Percentiles rank a stretch among this genome's conserved stretches.
These are phyloP conservation scores for Daldinia childiae DNA, from an alignment of 495 filamentous ascomycete species.

Conservation along the genomic window DNA sequence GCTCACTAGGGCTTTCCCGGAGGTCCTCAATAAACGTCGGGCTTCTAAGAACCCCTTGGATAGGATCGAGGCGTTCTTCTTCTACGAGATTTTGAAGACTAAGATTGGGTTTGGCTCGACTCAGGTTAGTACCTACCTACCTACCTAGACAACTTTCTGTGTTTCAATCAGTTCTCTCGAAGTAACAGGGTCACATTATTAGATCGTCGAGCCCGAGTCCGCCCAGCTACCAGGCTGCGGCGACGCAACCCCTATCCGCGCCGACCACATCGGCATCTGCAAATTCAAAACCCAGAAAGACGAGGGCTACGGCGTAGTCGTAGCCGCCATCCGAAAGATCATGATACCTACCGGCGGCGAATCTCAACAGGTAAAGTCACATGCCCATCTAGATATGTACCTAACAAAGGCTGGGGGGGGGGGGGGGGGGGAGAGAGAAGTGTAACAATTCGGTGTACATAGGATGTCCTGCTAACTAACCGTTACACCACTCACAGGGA, in stretches of 20 bases:
- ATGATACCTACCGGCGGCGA: not conserved
- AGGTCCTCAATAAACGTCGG: not conserved
- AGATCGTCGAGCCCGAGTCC: conserved; percentile 1
- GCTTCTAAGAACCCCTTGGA: not conserved
- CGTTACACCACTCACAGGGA: not conserved
- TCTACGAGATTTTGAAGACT: not conserved
- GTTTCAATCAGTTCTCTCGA: not conserved
- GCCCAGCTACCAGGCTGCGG: conserved; percentile 2
- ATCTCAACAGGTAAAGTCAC: not conserved
- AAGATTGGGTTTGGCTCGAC: not conserved
- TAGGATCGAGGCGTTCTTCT: not conserved
- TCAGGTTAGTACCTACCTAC: not conserved
- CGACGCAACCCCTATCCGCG: not conserved
- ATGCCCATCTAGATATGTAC: not conserved
- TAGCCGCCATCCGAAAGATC: not conserved
- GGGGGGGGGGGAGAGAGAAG: no score
- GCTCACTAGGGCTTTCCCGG: not conserved
- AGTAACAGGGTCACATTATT: not conserved
- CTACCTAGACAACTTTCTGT: not conserved
- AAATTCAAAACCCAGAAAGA: not conserved
- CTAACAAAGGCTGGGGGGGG: no score
- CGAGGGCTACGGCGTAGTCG: not conserved
- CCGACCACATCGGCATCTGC: not conserved
- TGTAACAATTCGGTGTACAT: not conserved
- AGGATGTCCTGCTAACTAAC: not conserved